Conservation (phyloP, 192 early-diverging fungal species). For the Phycomyces nitens region DNA sequence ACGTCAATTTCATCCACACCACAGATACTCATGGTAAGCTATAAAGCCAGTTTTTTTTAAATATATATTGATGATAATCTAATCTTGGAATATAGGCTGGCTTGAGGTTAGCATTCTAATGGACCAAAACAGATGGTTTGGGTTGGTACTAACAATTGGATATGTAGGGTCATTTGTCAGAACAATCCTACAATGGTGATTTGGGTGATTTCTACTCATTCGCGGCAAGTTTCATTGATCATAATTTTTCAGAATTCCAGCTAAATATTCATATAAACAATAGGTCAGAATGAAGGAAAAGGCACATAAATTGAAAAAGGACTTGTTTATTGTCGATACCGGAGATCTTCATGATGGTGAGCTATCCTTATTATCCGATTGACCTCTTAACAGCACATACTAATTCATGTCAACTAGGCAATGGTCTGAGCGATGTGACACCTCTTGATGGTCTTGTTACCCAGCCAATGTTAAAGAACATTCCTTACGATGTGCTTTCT, state of each 20-base stretch:
- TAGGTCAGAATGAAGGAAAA: conserved; percentile 44
- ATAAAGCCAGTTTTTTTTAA: neutral
- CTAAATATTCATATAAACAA: neutral
- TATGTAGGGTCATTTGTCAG: conserved; percentile 26
- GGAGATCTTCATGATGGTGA: conserved; percentile 46
- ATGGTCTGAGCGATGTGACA: conserved; percentile 38
- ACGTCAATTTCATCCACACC: conserved; percentile 48
- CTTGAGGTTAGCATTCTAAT: conserved; percentile 9
- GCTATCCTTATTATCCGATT: neutral
- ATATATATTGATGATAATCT: too few species aligned
- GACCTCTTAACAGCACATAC: neutral
- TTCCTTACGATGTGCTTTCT: conserved; percentile 39
- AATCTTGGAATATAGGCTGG: conserved; percentile 28
- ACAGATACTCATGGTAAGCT: conserved; percentile 38
- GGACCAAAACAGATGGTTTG: neutral
- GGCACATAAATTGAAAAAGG: conserved; percentile 39
- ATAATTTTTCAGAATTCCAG: neutral
- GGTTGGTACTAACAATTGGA: neutral
- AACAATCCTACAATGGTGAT: conserved; percentile 42
- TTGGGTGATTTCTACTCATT: conserved; percentile 55
- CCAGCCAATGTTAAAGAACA: conserved; percentile 34
- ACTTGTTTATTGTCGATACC: conserved; percentile 53
- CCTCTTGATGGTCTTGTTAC: conserved; percentile 31
- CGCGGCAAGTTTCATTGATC: conserved; percentile 20
- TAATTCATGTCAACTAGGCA: conserved; percentile 18